Evolutionary conservation across 306 rosid genomes (phyloP).

Genomic region (Leucaena leucocephala): DNA sequence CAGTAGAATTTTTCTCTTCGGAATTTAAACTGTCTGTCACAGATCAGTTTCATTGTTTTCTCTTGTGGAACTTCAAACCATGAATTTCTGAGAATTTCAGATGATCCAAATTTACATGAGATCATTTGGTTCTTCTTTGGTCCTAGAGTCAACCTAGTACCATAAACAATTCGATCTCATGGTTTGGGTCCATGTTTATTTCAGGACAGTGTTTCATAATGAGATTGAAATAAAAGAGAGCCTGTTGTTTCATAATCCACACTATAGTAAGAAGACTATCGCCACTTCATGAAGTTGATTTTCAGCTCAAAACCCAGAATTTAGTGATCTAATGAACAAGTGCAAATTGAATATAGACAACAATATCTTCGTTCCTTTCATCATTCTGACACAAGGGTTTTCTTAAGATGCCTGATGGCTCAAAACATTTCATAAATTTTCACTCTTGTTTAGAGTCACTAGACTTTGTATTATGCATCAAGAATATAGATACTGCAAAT

Average conservation of each 20-base stretch:
- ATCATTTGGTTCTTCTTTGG: neutral
- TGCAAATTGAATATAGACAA: neutral
- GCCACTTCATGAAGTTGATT: neutral
- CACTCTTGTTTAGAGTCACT: neutral
- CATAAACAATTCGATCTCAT: neutral
- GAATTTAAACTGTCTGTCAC: neutral
- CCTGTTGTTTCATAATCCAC: conserved; percentile 12
- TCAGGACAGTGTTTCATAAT: conserved; percentile 30
- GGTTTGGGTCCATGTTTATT: neutral
- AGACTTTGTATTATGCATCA: conserved; percentile 24
- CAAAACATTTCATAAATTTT: neutral
- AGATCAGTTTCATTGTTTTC: neutral
- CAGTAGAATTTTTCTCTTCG: no score
- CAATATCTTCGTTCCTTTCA: neutral
- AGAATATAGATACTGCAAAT: conserved; percentile 20
- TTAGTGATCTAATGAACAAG: neutral
- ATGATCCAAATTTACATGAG: neutral
- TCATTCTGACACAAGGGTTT: neutral
- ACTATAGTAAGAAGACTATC: neutral
- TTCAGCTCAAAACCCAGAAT: neutral
- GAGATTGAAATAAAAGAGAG: conserved; percentile 30
- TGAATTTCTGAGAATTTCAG: neutral
- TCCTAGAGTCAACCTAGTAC: neutral
- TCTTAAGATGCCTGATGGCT: neutral
- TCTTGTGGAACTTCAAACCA: no score